phyloP scores from a whole-genome alignment of 306 rosid genomes.

The Acacia crassicarpa region DNA sequence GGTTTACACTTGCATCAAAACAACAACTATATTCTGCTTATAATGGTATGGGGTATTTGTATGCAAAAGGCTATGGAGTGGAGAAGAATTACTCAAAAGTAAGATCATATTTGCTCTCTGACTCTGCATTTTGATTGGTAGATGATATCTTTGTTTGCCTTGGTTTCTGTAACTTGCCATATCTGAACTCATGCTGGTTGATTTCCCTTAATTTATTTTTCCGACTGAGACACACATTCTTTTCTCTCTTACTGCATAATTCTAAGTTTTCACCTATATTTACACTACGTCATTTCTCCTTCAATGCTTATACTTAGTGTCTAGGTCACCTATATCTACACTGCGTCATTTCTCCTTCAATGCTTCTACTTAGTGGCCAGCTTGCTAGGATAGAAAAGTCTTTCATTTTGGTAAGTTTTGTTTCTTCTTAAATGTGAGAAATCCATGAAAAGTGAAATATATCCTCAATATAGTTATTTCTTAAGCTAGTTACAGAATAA shows the following conservation, averaged over 20 bases:
- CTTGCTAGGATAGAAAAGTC: background rate
- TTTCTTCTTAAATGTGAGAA: background rate
- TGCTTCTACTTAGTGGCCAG: background rate
- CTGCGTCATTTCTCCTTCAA: background rate
- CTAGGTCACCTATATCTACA: background rate
- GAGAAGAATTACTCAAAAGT: constrained; percentile 67
- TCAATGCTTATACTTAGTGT: background rate
- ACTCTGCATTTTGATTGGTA: background rate
- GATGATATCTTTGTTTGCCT: constrained; percentile 15
- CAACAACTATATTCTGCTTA: constrained; percentile 57
- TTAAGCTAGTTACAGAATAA: background rate
- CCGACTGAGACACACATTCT: background rate
- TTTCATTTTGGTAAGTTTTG: background rate
- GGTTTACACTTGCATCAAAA: constrained; percentile 65
- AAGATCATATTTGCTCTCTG: constrained; percentile 15
- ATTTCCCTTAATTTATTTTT: background rate
- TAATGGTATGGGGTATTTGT: constrained; percentile 70
- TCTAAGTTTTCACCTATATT: background rate
- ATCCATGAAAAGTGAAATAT: background rate
- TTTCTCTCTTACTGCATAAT: background rate
- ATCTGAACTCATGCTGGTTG: background rate
- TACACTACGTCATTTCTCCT: background rate
- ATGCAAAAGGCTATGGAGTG: constrained; percentile 66
- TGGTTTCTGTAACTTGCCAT: constrained; percentile 16
- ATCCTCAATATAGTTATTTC: background rate